Evolutionary conservation across 2,329 filamentous ascomycete species (phyloP).

Genomic region (Atkinsonella texensis): DNA sequence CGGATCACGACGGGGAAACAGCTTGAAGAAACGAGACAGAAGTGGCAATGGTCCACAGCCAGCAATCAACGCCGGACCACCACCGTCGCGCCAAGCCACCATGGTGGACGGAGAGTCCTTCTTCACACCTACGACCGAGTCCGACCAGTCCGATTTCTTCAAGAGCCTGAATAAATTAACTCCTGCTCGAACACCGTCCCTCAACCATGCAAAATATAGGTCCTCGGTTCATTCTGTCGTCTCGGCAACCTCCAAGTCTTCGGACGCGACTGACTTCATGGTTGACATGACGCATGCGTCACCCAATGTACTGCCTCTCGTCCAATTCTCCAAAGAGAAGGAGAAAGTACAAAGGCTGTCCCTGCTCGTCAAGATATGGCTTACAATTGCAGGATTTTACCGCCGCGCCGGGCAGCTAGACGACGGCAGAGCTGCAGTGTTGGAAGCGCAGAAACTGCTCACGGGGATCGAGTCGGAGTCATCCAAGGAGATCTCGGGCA

Average conservation of each 20-base stretch:
- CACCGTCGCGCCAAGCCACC: conserved; percentile 24
- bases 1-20: conserved; percentile 36
- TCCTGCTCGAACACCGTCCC: conserved; percentile 25
- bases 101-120: conserved; percentile 38
- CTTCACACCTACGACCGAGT: conserved; percentile 35
- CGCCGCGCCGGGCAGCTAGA: conserved; percentile 67
- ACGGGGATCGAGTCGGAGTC: conserved; percentile 58
- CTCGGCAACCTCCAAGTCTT: conserved; percentile 27
- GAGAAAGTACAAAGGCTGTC: conserved; percentile 36
- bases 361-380: conserved; percentile 69
- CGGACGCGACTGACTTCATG: conserved; percentile 27
- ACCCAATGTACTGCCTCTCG: conserved; percentile 35
- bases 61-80: conserved; percentile 27
- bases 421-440: conserved; percentile 67
- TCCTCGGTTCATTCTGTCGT: conserved; percentile 34
- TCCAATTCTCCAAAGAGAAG: conserved; percentile 44
- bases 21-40: conserved; percentile 40
- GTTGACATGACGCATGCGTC: conserved; percentile 31
- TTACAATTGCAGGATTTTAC: conserved; percentile 82
- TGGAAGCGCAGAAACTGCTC: conserved; percentile 70
- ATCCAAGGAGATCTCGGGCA: conserved; percentile 47
- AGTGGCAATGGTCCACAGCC: conserved; percentile 36
- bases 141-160: conserved; percentile 31
- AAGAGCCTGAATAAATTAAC: conserved; percentile 28
- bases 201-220: conserved; percentile 30